A percentile compares a stretch with the other conserved stretches of the same genome.
phyloP scores from a whole-genome alignment of 202 grass and related monocot genomes.

The Schoenoplectus tabernaemontani region DNA sequence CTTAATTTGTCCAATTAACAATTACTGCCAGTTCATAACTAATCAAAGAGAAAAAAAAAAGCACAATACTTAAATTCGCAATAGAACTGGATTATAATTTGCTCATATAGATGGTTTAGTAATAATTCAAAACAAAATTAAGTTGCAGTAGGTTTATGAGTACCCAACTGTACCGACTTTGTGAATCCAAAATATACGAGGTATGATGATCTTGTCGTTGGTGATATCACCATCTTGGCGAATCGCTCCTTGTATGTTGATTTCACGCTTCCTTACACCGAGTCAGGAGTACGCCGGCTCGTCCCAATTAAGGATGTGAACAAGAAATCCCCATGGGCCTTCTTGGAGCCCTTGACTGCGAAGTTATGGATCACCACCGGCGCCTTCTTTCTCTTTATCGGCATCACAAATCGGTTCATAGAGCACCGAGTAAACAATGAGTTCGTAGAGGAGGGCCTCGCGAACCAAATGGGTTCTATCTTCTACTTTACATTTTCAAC shows the following conservation, averaged over 20 bases:
- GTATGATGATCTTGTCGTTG: conserved; percentile 58
- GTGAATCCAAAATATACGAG: conserved; percentile 26
- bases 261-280: conserved; percentile 83
- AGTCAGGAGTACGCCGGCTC: conserved; percentile 79
- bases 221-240: conserved; percentile 64
- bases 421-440: conserved; percentile 67
- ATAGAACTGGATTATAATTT: background rate
- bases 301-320: conserved; percentile 52
- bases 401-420: conserved; percentile 57
- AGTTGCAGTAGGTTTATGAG: background rate
- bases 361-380: conserved; percentile 51
- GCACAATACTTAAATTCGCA: background rate
- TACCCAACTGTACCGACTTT: background rate
- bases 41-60: background rate
- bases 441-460: conserved; percentile 36
- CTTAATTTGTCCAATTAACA: background rate
- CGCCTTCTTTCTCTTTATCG: conserved; percentile 58
- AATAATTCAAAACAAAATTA: background rate
- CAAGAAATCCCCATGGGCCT: conserved; percentile 61
- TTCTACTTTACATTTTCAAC: conserved; percentile 85
- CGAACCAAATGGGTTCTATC: conserved; percentile 47
- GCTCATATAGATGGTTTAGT: background rate
- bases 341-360: conserved; percentile 45
- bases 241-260: conserved; percentile 71
- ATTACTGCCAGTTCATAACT: background rate